phyloP scores from a whole-genome alignment of 2,329 filamentous ascomycete species.

The Calonectria henricotiae region DNA sequence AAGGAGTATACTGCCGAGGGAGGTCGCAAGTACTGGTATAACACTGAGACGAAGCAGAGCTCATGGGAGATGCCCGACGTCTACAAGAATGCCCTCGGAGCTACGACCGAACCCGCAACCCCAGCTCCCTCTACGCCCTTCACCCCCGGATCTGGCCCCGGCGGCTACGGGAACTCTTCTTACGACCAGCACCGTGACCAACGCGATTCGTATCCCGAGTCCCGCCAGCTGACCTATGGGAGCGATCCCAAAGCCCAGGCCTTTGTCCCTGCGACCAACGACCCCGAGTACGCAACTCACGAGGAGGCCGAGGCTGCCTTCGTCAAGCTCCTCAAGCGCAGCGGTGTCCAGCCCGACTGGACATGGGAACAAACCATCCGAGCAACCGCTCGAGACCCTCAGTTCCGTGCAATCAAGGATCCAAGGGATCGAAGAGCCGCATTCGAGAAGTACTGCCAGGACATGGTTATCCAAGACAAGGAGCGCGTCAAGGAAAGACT shows the following conservation, averaged over 20 bases:
- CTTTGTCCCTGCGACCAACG: slow-evolving; percentile 76
- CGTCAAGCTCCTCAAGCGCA: slow-evolving; percentile 88
- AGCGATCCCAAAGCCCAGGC: slow-evolving; percentile 72
- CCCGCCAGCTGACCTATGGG: slow-evolving; percentile 73
- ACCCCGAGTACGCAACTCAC: slow-evolving; percentile 83
- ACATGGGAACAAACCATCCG: slow-evolving; percentile 93
- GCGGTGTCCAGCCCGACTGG: slow-evolving; percentile 92
- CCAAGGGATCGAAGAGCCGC: slow-evolving; percentile 91
- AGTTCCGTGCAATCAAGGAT: slow-evolving; percentile 94
- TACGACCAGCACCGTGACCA: slow-evolving; percentile 60
- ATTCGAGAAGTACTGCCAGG: slow-evolving; percentile 95
- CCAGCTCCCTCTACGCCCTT: slow-evolving; percentile 63
- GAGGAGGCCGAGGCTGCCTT: slow-evolving; percentile 97
- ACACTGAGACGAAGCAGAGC: slow-evolving; percentile 91
- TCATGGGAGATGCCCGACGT: slow-evolving; percentile 94
- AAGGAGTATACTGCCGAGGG: slow-evolving; percentile 91
- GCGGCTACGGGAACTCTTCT: slow-evolving; percentile 58
- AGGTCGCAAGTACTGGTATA: slow-evolving; percentile 95
- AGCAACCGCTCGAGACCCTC: slow-evolving; percentile 88
- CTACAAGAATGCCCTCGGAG: slow-evolving; percentile 83
- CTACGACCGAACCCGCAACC: slow-evolving; percentile 65
- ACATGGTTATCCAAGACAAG: slow-evolving; percentile 93
- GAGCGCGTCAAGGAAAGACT: slow-evolving; percentile 94
- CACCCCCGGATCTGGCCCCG: slow-evolving; percentile 55
- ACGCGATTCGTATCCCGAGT: slow-evolving; percentile 66